Conservation (phyloP, 805 yeast species). For the Komagataella phaffii region DNA sequence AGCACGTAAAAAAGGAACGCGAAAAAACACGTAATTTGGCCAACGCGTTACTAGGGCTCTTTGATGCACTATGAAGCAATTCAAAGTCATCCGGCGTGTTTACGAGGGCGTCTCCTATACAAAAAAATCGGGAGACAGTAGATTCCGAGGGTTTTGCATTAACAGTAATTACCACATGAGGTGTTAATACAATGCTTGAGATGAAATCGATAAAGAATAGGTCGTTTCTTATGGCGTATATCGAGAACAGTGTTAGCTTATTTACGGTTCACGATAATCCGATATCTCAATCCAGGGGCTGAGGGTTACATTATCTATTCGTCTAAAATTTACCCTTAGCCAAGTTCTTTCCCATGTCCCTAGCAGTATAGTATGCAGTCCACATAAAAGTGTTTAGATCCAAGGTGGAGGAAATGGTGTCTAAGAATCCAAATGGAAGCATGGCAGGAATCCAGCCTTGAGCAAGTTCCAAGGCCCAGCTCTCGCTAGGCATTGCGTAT, state of each 20-base stretch:
- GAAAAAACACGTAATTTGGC: neutral
- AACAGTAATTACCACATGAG: neutral
- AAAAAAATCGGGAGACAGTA: neutral
- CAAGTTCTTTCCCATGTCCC: slow-evolving; percentile 63
- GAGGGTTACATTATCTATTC: neutral
- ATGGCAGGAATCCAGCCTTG: slow-evolving; percentile 98
- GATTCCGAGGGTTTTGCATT: neutral
- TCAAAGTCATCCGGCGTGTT: neutral
- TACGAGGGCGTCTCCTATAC: neutral
- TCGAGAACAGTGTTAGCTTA: neutral
- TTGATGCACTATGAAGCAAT: neutral
- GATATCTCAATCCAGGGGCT: neutral
- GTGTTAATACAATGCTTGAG: neutral
- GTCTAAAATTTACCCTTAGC: slow-evolving; percentile 53
- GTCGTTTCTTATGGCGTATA: neutral
- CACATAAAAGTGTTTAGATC: slow-evolving; percentile 57
- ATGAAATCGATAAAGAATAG: neutral
- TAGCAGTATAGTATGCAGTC: slow-evolving; percentile 66
- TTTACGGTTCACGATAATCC: neutral
- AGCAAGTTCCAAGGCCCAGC: slow-evolving; percentile 88
- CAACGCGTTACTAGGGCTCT: neutral
- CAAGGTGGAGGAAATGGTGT: slow-evolving; percentile 65
- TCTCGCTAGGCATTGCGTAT: slow-evolving; percentile 70
- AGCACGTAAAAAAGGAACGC: neutral
- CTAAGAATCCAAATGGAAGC: slow-evolving; percentile 92